A percentile compares a stretch with the other conserved stretches of the same genome.
These are phyloP conservation scores for Adansonia gregorii DNA, from an alignment of 441 rosid species.

Conservation along the genomic window DNA sequence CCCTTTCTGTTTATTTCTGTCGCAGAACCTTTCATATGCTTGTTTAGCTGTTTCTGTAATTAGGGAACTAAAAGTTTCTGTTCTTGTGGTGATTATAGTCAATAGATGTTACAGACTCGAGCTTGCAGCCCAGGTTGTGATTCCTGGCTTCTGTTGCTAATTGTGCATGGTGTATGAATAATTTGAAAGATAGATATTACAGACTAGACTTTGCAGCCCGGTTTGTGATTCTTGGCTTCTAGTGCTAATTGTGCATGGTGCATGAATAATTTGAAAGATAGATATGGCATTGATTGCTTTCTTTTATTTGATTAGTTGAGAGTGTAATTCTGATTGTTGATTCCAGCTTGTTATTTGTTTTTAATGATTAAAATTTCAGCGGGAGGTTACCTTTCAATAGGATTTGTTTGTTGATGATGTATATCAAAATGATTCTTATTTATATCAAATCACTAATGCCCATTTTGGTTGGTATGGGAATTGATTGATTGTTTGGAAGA, in stretches of 20 bases:
- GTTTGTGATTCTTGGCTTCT: background rate
- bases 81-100: background rate
- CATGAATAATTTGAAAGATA: background rate
- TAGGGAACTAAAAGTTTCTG: background rate
- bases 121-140: background rate
- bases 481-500: background rate
- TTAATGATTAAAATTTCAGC: background rate
- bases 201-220: background rate
- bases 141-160: background rate
- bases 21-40: background rate
- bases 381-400: background rate
- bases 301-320: background rate
- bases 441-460: background rate
- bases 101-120: background rate
- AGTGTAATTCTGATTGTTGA: background rate
- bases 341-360: constrained; percentile 5
- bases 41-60: background rate
- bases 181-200: background rate
- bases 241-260: background rate
- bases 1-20: background rate
- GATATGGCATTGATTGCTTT: background rate
- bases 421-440: background rate
- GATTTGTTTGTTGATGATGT: background rate
- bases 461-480: background rate
- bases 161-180: background rate